Evolutionary conservation across 1,139 yeast species (phyloP).

Genomic region (Geotrichum australiense): DNA sequence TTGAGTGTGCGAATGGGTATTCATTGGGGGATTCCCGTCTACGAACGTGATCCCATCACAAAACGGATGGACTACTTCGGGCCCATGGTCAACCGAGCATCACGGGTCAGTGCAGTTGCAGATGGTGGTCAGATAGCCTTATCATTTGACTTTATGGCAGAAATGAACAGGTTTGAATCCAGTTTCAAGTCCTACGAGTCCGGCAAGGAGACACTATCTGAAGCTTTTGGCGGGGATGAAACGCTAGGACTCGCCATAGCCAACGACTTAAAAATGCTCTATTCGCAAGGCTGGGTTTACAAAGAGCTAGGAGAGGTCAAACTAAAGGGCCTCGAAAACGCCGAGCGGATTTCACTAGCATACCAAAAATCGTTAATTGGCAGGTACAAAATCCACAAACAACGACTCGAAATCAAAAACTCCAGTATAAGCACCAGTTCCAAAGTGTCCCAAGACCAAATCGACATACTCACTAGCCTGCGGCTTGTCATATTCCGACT

Average conservation of each 20-base stretch:
- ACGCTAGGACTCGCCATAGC: constrained; percentile 59
- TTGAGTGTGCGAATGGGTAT: constrained; percentile 95
- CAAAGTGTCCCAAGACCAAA: constrained; percentile 8
- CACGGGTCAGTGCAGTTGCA: constrained; percentile 89
- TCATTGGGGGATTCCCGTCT: constrained; percentile 97
- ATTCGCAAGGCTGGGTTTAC: constrained; percentile 63
- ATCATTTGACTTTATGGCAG: constrained; percentile 73
- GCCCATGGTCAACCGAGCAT: constrained; percentile 94
- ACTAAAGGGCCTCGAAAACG: constrained; percentile 89
- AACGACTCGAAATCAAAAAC: constrained; percentile 27
- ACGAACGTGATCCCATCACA: constrained; percentile 90
- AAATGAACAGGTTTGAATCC: constrained; percentile 52
- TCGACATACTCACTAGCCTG: constrained; percentile 40
- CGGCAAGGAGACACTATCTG: constrained; percentile 35
- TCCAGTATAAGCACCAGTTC: constrained; percentile 27
- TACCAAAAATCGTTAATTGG: constrained; percentile 47
- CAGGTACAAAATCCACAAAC: constrained; percentile 14
- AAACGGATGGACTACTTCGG: constrained; percentile 98
- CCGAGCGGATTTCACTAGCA: constrained; percentile 74
- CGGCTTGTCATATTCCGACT: constrained; percentile 44
- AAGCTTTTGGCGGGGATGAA: constrained; percentile 57
- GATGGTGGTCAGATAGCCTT: constrained; percentile 97
- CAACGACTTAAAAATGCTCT: constrained; percentile 58
- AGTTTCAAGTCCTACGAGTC: constrained; percentile 47
- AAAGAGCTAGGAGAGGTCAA: constrained; percentile 78